A percentile compares a stretch with the other conserved stretches of the same genome.
Conservation (phyloP, 2,329 filamentous ascomycete genomes). For the Lojkania enalia region DNA sequence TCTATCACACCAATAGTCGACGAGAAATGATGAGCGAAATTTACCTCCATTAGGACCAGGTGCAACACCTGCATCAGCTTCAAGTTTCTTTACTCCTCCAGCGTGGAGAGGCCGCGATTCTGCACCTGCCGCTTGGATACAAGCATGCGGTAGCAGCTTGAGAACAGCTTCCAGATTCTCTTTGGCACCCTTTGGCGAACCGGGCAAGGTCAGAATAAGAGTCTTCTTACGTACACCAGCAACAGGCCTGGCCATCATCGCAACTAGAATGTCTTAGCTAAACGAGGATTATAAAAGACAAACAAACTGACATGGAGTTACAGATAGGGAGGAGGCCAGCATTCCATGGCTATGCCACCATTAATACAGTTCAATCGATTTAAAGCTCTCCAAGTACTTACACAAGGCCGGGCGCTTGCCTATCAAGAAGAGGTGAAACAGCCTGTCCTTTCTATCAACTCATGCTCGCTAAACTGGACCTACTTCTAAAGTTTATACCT, state of each 20-base stretch:
- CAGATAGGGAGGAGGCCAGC: constrained; percentile 77
- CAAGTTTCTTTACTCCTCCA: constrained; percentile 81
- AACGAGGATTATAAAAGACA: background rate
- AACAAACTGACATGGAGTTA: constrained; percentile 79
- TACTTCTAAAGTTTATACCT: no score
- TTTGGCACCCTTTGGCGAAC: constrained; percentile 51
- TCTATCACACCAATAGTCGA: background rate
- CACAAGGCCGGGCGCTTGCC: constrained; percentile 85
- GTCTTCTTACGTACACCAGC: constrained; percentile 83
- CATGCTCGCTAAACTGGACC: no score
- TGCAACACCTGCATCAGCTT: constrained; percentile 71
- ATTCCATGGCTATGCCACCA: constrained; percentile 73
- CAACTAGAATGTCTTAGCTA: constrained; percentile 62
- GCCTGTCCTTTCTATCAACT: constrained; percentile 58
- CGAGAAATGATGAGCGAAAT: background rate
- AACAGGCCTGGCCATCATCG: constrained; percentile 93
- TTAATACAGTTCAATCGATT: background rate
- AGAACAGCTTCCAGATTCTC: constrained; percentile 62
- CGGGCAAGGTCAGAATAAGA: constrained; percentile 85
- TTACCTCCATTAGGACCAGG: constrained; percentile 14
- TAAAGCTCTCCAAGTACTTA: constrained; percentile 43
- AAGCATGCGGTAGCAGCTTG: constrained; percentile 94
- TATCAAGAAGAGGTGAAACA: constrained; percentile 76
- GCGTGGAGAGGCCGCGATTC: constrained; percentile 79
- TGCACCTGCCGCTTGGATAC: constrained; percentile 79